Conservation (phyloP, 345 rosid genomes). For the Bruguiera parviflora region DNA sequence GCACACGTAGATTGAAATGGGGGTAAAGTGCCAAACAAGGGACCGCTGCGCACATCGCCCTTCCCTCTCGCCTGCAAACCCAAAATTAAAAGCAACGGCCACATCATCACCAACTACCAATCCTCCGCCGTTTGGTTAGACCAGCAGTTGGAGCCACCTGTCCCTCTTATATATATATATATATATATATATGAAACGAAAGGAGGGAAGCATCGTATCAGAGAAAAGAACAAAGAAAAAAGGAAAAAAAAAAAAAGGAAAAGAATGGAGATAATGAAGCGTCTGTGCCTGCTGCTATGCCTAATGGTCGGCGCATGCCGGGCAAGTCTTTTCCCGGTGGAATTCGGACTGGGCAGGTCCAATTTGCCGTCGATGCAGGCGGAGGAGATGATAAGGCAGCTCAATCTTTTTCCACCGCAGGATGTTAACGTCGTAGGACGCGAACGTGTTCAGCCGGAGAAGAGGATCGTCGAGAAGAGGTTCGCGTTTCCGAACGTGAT, state of each 20-base stretch:
- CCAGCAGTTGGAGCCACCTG: too few species aligned
- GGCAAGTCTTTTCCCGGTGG: not conserved
- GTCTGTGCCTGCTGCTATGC: slow-evolving; percentile 22
- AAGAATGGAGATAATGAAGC: slow-evolving; percentile 41
- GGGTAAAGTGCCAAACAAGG: slow-evolving; percentile 16
- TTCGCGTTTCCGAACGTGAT: slow-evolving; percentile 60
- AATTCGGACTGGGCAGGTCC: slow-evolving; percentile 34
- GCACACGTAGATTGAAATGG: not conserved
- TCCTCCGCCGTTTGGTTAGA: not conserved
- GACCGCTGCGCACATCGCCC: slow-evolving; percentile 14
- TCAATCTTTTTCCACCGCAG: slow-evolving; percentile 73
- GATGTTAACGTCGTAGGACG: slow-evolving; percentile 55
- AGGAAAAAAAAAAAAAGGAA: not conserved
- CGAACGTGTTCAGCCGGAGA: not conserved
- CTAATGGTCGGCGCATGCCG: slow-evolving; percentile 23
- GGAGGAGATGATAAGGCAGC: slow-evolving; percentile 72
- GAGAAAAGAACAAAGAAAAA: not conserved
- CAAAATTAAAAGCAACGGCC: not conserved
- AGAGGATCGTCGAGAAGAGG: slow-evolving; percentile 59
- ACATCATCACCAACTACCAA: not conserved
- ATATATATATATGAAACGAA: too few species aligned
- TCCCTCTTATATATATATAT: too few species aligned
- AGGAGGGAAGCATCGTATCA: too few species aligned
- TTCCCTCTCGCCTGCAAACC: not conserved
- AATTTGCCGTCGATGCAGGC: slow-evolving; percentile 65